A percentile compares a stretch with the other conserved stretches of the same genome.
Conservation (phyloP, 495 filamentous ascomycete genomes). For the Trichoderma reesei region DNA sequence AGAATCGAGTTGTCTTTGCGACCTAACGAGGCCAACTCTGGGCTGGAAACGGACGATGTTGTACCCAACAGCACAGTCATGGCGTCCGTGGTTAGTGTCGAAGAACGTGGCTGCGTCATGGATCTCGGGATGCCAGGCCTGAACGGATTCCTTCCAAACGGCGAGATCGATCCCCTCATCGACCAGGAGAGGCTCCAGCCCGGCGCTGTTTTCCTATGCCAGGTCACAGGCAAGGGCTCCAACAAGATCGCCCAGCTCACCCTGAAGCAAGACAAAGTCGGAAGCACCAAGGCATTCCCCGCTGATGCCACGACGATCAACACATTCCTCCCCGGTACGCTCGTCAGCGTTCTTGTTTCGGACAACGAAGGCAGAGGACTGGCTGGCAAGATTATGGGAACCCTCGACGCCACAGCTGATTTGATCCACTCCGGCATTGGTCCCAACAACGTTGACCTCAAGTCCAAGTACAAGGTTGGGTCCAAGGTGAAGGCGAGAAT, state of each 20-base stretch:
- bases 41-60: constrained; percentile 58
- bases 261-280: constrained; percentile 56
- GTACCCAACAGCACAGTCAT: constrained; percentile 67
- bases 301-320: constrained; percentile 74
- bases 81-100: constrained; percentile 78
- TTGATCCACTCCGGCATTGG: constrained; percentile 74
- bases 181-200: constrained; percentile 51
- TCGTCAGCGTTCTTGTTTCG: constrained; percentile 74
- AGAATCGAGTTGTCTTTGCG: constrained; percentile 77
- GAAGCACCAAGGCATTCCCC: constrained; percentile 58
- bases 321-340: constrained; percentile 81
- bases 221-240: constrained; percentile 63
- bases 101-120: constrained; percentile 94
- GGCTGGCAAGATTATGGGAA: constrained; percentile 81
- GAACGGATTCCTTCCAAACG: constrained; percentile 81
- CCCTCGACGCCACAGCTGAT: constrained; percentile 81
- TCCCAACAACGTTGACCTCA: constrained; percentile 51
- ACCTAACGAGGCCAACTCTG: constrained; percentile 64
- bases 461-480: constrained; percentile 65
- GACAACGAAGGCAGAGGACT: constrained; percentile 52
- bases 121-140: constrained; percentile 68
- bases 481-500: constrained; percentile 79
- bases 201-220: constrained; percentile 74
- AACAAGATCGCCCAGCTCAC: constrained; percentile 84
- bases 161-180: constrained; percentile 59